These are phyloP conservation scores for Globisporangium lucens DNA, from an alignment of 352 stramenopile species.

Conservation along the genomic window DNA sequence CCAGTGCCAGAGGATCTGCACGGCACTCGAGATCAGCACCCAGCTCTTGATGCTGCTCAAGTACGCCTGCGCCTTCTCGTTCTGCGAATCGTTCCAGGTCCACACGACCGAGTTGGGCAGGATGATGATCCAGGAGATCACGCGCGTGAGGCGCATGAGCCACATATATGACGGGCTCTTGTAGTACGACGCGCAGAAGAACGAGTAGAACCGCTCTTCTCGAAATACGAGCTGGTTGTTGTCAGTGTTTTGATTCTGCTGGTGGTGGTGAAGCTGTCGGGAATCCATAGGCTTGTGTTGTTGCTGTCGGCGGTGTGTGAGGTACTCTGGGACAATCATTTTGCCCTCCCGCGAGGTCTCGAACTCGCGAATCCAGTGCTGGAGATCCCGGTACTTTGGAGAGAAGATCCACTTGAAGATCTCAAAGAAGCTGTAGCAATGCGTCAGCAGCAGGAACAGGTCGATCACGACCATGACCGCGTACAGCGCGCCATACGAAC, in stretches of 20 bases:
- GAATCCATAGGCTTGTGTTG: background rate
- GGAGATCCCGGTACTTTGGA: conserved; percentile 20
- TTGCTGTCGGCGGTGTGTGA: background rate
- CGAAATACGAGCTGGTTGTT: conserved; percentile 2
- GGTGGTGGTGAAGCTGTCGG: background rate
- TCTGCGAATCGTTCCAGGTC: conserved; percentile 28
- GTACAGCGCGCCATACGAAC: conserved; percentile 21
- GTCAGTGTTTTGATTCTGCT: background rate
- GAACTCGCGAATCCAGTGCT: conserved; percentile 25
- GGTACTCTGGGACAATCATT: conserved; percentile 5
- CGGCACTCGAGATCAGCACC: conserved; percentile 29
- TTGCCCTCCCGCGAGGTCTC: conserved; percentile 11
- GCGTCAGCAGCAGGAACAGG: conserved; percentile 16
- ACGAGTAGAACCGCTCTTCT: conserved; percentile 28
- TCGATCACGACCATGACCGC: conserved; percentile 24
- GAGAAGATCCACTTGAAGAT: conserved; percentile 26
- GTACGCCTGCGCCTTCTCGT: conserved; percentile 33
- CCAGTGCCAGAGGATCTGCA: conserved; percentile 29
- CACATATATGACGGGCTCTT: conserved; percentile 18
- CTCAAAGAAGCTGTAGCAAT: conserved; percentile 25
- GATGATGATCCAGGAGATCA: conserved; percentile 58
- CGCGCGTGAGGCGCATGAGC: conserved; percentile 21
- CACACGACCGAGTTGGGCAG: conserved; percentile 50
- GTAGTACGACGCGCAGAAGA: conserved; percentile 31
- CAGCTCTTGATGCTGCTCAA: conserved; percentile 37